phyloP scores from a whole-genome alignment of 2,329 filamentous ascomycete species.

The Colletotrichum liriopes region DNA sequence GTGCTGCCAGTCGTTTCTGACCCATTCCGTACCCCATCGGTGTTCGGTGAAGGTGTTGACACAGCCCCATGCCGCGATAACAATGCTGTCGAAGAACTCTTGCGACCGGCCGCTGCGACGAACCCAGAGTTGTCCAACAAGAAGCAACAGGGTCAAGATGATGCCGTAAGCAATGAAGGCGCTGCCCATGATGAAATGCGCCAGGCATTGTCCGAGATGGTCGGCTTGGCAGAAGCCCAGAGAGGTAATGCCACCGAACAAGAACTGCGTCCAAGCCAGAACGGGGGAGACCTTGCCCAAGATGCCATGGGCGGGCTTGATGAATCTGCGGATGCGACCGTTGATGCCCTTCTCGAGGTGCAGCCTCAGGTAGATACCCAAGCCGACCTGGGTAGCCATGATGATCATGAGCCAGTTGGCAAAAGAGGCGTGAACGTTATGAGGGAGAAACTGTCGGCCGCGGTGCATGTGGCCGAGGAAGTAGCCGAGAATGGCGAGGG shows the following conservation, averaged over 20 bases:
- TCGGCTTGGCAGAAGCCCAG: slow-evolving; percentile 94
- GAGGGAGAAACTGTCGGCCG: slow-evolving; percentile 84
- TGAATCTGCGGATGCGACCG: slow-evolving; percentile 79
- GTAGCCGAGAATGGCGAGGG: slow-evolving; percentile 86
- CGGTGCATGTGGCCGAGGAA: slow-evolving; percentile 93
- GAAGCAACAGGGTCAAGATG: slow-evolving; percentile 85
- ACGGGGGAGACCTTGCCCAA: slow-evolving; percentile 91
- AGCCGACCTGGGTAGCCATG: slow-evolving; percentile 80
- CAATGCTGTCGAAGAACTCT: slow-evolving; percentile 94
- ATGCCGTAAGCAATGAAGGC: slow-evolving; percentile 97
- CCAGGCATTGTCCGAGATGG: slow-evolving; percentile 91
- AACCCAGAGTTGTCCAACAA: slow-evolving; percentile 92
- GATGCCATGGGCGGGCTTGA: slow-evolving; percentile 83
- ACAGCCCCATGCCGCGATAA: slow-evolving; percentile 96
- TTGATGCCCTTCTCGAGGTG: slow-evolving; percentile 90
- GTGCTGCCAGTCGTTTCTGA: slow-evolving; percentile 94
- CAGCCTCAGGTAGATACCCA: slow-evolving; percentile 90
- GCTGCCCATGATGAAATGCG: slow-evolving; percentile 99
- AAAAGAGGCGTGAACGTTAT: slow-evolving; percentile 86
- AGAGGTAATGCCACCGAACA: slow-evolving; percentile 94
- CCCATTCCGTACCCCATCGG: slow-evolving; percentile 91
- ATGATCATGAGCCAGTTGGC: slow-evolving; percentile 86
- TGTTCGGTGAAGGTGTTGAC: slow-evolving; percentile 99
- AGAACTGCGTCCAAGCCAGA: slow-evolving; percentile 91
- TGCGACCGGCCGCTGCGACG: slow-evolving; percentile 87